phyloP scores from a whole-genome alignment of 192 early-diverging fungal species.

The Coemansia umbellata region DNA sequence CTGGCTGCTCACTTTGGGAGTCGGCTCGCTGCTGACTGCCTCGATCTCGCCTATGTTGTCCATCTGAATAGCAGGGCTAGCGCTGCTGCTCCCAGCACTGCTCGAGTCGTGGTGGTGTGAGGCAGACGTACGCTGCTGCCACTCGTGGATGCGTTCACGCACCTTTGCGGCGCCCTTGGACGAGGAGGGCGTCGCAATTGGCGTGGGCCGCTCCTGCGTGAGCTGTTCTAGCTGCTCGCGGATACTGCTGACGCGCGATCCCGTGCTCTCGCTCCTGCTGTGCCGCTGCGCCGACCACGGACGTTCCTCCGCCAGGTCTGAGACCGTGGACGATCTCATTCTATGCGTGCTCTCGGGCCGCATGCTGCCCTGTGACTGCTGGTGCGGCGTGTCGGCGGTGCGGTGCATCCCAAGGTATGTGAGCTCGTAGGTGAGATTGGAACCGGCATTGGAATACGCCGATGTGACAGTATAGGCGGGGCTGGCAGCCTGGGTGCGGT shows the following conservation, averaged over 20 bases:
- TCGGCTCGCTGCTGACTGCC: constrained; percentile 6
- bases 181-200: constrained; percentile 11
- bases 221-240: constrained; percentile 41
- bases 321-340: background rate
- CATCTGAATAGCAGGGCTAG: constrained; percentile 12
- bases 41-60: constrained; percentile 39
- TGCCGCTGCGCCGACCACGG: constrained; percentile 5
- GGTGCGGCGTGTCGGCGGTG: constrained; percentile 28
- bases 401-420: constrained; percentile 42
- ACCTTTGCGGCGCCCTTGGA: constrained; percentile 42
- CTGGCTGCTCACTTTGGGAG: too few relatives aligned
- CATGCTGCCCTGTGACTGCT: background rate
- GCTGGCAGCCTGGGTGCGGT: constrained; percentile 26
- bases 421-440: constrained; percentile 45
- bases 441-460: constrained; percentile 46
- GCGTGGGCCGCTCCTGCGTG: background rate
- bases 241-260: constrained; percentile 45
- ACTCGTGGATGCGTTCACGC: constrained; percentile 46
- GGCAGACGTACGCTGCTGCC: constrained; percentile 21
- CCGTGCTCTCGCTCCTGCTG: constrained; percentile 35
- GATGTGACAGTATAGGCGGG: constrained; percentile 41
- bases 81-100: background rate
- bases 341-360: background rate
- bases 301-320: background rate
- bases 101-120: background rate